Percentiles rank a stretch among this genome's conserved stretches.
Conservation (phyloP, 345 rosid genomes). For the Aethionema arabicum region DNA sequence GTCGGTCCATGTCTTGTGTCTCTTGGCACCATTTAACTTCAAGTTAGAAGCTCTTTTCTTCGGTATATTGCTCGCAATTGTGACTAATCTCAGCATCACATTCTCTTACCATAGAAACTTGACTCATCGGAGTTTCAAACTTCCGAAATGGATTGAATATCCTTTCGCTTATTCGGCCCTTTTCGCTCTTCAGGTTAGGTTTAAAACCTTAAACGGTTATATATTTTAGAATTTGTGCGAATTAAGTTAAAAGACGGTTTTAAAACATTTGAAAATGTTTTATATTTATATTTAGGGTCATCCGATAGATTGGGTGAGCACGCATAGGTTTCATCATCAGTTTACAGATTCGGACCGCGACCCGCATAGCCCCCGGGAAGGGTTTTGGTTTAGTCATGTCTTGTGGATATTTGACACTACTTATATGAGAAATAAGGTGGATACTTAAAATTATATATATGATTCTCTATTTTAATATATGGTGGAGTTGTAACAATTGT, state of each 20-base stretch:
- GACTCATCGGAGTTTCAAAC: conserved; percentile 37
- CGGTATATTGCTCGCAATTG: conserved; percentile 18
- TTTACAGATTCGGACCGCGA: conserved; percentile 38
- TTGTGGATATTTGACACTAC: conserved; percentile 34
- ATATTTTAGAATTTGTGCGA: background rate
- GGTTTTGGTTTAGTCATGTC: conserved; percentile 40
- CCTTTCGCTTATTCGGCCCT: conserved; percentile 34
- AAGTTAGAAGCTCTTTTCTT: conserved; percentile 34
- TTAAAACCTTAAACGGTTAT: background rate
- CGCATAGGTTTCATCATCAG: conserved; percentile 40
- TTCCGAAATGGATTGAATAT: conserved; percentile 44
- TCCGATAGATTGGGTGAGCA: conserved; percentile 42
- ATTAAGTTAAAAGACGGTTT: background rate
- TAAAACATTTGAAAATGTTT: background rate
- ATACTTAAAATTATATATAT: background rate
- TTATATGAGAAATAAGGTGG: conserved; percentile 34
- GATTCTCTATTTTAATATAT: no score
- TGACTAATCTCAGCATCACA: conserved; percentile 34
- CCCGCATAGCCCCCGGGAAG: conserved; percentile 41
- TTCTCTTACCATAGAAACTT: conserved; percentile 41
- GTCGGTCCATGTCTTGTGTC: conserved; percentile 29
- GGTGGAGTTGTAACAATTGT: no score
- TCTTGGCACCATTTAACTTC: conserved; percentile 32
- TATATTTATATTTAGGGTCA: conserved; percentile 23
- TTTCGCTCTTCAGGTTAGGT: conserved; percentile 37